phyloP scores from a whole-genome alignment of 225 moss, liverwort and hornwort genomes.

The Marchantia polymorpha region DNA sequence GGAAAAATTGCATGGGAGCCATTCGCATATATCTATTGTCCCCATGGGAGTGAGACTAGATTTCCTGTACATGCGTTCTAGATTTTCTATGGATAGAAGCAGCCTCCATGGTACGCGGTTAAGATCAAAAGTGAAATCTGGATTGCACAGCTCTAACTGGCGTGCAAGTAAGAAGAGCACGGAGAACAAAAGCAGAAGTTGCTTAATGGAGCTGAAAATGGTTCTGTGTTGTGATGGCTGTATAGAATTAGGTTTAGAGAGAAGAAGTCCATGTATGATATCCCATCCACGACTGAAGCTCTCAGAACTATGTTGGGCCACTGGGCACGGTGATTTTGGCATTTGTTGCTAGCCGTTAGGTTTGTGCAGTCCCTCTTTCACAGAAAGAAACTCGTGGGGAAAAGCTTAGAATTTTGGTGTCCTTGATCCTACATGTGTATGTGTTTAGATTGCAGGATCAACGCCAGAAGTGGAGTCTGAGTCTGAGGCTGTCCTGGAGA shows the following conservation, averaged over 20 bases:
- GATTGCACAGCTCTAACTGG: no score
- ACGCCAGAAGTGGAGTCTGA: constrained; percentile 1
- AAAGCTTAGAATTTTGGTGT: not conserved
- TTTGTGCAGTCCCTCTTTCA: no score
- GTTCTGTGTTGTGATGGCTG: not conserved
- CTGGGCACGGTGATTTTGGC: no score
- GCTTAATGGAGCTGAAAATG: not conserved
- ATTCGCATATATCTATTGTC: no score
- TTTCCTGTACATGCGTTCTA: no score
- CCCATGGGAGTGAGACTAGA: no score
- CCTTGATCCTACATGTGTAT: not conserved
- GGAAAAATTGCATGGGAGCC: no score
- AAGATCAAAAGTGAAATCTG: constrained; percentile 6
- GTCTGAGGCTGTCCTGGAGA: not conserved
- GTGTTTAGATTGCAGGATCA: not conserved
- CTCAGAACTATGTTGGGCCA: no score
- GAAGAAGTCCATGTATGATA: not conserved
- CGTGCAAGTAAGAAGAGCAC: no score
- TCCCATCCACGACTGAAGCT: not conserved
- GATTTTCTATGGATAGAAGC: no score
- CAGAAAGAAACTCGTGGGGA: not conserved
- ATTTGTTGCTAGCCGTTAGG: no score
- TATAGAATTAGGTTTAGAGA: not conserved
- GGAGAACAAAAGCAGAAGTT: not conserved
- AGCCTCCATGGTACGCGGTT: no score